Evolutionary conservation across 352 stramenopile species (phyloP), one percentile per base, ranked within the genome.

Genomic region (Globisporangium paroecandrum): DNA sequence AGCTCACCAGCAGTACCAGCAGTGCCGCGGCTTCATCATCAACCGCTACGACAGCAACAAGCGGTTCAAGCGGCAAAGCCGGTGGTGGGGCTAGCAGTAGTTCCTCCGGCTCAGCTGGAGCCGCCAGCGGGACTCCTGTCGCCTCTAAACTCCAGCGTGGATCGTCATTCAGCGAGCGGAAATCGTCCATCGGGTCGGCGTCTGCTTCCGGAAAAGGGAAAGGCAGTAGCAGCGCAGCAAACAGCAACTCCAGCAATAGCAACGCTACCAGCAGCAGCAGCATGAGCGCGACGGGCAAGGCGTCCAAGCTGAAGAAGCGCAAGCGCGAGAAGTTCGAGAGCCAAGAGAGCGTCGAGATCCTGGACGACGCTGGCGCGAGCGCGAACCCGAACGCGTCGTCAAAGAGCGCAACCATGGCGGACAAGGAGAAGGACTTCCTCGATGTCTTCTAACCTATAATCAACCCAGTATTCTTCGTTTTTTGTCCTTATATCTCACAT

Each of bases 231-330:
- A 15, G 53, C 20, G n/a, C 12, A 38, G 29, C 41, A 41, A 49
- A 18, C 13, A 38, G 49, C 8, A 47, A 20, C 7, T n/a, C 54
- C 13, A 43, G 27, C 38, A 58, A 29, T 24, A 13, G 18, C 53
- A 15, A 43, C 24, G 13, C 6, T 27, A 25, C 27, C 55, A 58
- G 3, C 8, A 36, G 32, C 15, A 46, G 25, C 32, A 38, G 20
- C 24, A 67, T 34, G 18, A 78, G 55, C 49, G 57, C 62, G 5
- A 46, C 65, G 32, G 71, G 75, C 25, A 81, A 81, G 60, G 63
- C 69, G 13, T 81, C 78, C 20, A 83, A 81, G 46, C 67, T 82
- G 54, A 88, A 85, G 72, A 88, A 86, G 66, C 77, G 79, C 56
- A 85, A 85, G 68, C 70, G 76, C 62, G 77, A 85, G 43, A 59